A percentile compares a stretch with the other conserved stretches of the same genome.
These are phyloP conservation scores for Blastocystis sp. DNA, from an alignment of 352 stramenopile genomes.

Conservation along the genomic window DNA sequence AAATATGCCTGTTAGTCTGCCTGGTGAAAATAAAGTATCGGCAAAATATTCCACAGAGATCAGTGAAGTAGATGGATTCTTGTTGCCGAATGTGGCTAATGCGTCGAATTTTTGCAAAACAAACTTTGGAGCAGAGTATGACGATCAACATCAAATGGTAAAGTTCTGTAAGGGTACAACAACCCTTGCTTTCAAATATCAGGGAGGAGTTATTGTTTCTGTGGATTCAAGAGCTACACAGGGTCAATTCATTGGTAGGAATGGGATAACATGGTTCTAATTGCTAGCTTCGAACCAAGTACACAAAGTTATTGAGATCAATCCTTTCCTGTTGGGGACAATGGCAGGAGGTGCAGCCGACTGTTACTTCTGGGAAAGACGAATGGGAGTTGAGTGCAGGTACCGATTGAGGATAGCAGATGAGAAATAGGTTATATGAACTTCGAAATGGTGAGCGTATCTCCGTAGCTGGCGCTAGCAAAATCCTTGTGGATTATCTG, in stretches of 20 bases:
- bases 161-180: conserved; percentile 99
- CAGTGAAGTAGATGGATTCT: neutral
- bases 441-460: conserved; percentile 98
- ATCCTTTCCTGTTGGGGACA: conserved; percentile 97
- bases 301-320: conserved; percentile 99
- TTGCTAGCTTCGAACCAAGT: conserved; percentile 88
- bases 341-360: conserved; percentile 96
- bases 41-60: neutral
- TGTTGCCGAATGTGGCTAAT: conserved; percentile 74
- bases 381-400: conserved; percentile 79
- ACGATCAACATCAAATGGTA: conserved; percentile 88
- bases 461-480: conserved; percentile 93
- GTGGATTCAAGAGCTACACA: conserved; percentile 98
- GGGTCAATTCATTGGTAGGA: conserved; percentile 89
- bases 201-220: conserved; percentile 93
- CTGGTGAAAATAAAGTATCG: neutral
- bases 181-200: conserved; percentile 98
- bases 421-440: conserved; percentile 91
- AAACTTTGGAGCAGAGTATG: conserved; percentile 94
- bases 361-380: conserved; percentile 98
- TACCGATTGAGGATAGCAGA: conserved; percentile 76
- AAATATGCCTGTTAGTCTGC: conserved; percentile 61
- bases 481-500: conserved; percentile 98
- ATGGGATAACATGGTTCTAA: neutral
- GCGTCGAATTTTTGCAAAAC: conserved; percentile 88